Evolutionary conservation across 139 green algal genomes (phyloP), one percentile per base, ranked within the genome.

Genomic region (Diplosphaera chodatii): DNA sequence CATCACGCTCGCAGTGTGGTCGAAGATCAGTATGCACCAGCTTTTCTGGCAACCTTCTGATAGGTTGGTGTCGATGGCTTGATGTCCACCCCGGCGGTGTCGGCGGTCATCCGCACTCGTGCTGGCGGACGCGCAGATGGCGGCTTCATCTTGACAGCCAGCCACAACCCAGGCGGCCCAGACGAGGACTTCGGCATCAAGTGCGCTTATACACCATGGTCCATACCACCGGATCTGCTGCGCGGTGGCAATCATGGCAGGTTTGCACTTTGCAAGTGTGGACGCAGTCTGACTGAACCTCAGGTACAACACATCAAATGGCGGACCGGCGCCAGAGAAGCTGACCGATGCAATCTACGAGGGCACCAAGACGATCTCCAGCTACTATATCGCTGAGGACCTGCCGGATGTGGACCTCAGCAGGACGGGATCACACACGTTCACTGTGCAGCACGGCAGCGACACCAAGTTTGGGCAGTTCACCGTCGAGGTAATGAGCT

Each of bases 101-200:
- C 88, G 2, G 91, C 91, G 10, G 72, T 97, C 41, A 97, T 98
- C 76, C 87, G 92, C 56, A 81, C 78, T 37, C 80, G 83, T n/a
- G 84, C 91, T 63, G 77, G 84, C 1, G 93, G 92, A 63, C 85
- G 69, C 23, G 76, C 76, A n/a, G 70, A 68, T 56, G 91, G 92
- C 63, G 93, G 91, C 67, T 85, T 98, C 70, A 96, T 98, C 82
- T 93, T 98, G 87, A 91, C 85, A 48, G 93, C 93, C 63, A 88
- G 71, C 73, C 92, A 98, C 87, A 97, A 98, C 85, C 93, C 92
- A 0, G 93, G 91, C 31, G 93, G 93, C 64, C 91, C 91, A 5
- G 84, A 97, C 0, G 85, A 93, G 69, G 92, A 98, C 81, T 98
- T 93, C 78, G 93, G 93, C 75, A 97, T 98, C 88, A 98, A 98